Percentiles rank a stretch among this genome's conserved stretches.
These are phyloP conservation scores for Rosa multiflora DNA, from an alignment of 306 rosid genomes.

Conservation along the genomic window DNA sequence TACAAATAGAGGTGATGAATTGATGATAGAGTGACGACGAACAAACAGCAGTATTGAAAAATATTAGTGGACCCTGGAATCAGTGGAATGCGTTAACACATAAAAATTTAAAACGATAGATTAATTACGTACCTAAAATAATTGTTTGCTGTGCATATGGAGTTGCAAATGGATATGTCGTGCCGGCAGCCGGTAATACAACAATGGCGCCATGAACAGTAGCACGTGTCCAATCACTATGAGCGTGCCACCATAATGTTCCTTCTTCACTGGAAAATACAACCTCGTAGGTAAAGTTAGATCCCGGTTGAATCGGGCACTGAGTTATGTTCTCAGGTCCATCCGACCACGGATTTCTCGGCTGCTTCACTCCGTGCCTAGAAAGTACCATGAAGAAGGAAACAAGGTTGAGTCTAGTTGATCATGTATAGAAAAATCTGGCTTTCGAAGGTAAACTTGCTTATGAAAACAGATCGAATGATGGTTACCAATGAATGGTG, in stretches of 20 bases:
- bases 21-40: neutral
- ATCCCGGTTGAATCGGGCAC: slow-evolving; percentile 27
- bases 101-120: neutral
- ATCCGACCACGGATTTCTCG: slow-evolving; percentile 35
- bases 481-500: slow-evolving; percentile 32
- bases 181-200: slow-evolving; percentile 5
- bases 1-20: neutral
- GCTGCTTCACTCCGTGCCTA: slow-evolving; percentile 34
- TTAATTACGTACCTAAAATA: slow-evolving; percentile 13
- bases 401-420: neutral
- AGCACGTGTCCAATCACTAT: slow-evolving; percentile 31
- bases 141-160: slow-evolving; percentile 15
- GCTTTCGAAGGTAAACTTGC: neutral
- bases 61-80: neutral
- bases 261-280: slow-evolving; percentile 26
- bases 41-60: neutral
- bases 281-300: slow-evolving; percentile 12
- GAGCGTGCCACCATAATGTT: slow-evolving; percentile 35
- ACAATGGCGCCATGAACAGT: slow-evolving; percentile 24
- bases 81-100: neutral
- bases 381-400: neutral
- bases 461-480: neutral
- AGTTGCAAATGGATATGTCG: slow-evolving; percentile 16
- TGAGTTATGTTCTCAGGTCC: slow-evolving; percentile 30
- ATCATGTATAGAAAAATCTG: neutral